Evolutionary conservation across 768 basidiomycete species (phyloP).

Genomic region (Mycena amicta): DNA sequence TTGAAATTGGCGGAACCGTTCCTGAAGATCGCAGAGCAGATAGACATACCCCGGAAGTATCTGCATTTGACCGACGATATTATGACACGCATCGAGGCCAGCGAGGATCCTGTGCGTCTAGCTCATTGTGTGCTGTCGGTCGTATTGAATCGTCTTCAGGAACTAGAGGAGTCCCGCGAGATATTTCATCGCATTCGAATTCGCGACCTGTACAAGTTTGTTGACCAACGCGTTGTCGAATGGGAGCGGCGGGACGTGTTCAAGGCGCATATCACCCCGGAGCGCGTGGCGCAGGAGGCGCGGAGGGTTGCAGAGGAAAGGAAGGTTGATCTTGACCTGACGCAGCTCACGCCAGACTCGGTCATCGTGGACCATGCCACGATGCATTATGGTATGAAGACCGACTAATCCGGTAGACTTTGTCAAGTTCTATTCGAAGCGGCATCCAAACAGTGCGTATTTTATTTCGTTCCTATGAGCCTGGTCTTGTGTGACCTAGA

Average conservation of each 20-base stretch:
- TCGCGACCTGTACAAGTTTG: constrained; percentile 70
- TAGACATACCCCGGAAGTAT: constrained; percentile 61
- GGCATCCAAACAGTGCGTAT: constrained; percentile 61
- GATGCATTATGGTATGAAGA: constrained; percentile 79
- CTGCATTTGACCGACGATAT: constrained; percentile 72
- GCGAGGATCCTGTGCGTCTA: constrained; percentile 45
- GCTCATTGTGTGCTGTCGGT: not conserved
- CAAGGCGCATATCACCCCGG: constrained; percentile 40
- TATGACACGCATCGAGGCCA: constrained; percentile 58
- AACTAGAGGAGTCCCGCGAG: constrained; percentile 55
- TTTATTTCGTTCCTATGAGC: too few species aligned
- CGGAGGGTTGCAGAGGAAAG: constrained; percentile 24
- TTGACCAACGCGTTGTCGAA: constrained; percentile 61
- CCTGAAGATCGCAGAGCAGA: constrained; percentile 58
- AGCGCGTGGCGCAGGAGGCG: constrained; percentile 43
- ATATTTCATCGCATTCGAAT: constrained; percentile 63
- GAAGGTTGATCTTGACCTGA: constrained; percentile 27
- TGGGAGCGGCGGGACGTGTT: constrained; percentile 30
- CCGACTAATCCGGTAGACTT: constrained; percentile 67
- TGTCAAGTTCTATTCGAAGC: constrained; percentile 77
- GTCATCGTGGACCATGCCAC: constrained; percentile 63
- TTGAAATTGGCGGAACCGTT: constrained; percentile 66
- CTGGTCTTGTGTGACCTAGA: too few species aligned
- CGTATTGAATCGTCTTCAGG: not conserved
- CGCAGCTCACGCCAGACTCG: constrained; percentile 29